phyloP scores from a whole-genome alignment of 164 flowering plant genomes.

The Protea cynaroides region DNA sequence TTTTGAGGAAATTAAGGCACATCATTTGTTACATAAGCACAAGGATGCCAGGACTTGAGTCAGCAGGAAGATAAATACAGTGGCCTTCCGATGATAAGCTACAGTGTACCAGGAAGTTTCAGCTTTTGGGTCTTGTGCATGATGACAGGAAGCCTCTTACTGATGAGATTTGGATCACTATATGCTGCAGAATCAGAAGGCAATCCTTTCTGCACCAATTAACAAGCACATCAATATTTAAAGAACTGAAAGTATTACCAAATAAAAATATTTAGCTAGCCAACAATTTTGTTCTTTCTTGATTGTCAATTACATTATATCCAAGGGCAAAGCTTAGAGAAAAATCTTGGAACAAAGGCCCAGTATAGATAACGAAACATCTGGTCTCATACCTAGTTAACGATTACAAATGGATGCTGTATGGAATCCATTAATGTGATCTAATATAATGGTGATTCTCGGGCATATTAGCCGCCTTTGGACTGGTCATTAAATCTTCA shows the following conservation, averaged over 20 bases:
- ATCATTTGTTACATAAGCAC: not conserved
- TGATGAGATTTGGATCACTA: slow-evolving; percentile 67
- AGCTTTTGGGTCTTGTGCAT: slow-evolving; percentile 77
- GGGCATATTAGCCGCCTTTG: too few relatives aligned
- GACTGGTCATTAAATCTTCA: too few relatives aligned
- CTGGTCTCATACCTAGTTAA: not conserved
- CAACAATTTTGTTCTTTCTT: too few relatives aligned
- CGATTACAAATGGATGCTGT: not conserved
- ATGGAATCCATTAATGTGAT: not conserved
- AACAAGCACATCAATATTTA: slow-evolving; percentile 9
- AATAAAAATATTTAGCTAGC: too few relatives aligned
- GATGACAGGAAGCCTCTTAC: slow-evolving; percentile 69
- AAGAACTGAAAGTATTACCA: not conserved
- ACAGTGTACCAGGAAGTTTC: slow-evolving; percentile 30
- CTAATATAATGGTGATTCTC: too few relatives aligned
- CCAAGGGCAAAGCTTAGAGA: not conserved
- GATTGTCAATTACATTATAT: too few relatives aligned
- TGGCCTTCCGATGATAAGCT: slow-evolving; percentile 5
- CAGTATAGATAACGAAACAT: not conserved
- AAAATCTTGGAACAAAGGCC: not conserved
- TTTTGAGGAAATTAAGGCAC: too few relatives aligned
- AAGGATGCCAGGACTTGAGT: not conserved
- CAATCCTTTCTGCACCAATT: slow-evolving; percentile 71
- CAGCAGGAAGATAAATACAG: slow-evolving; percentile 5
- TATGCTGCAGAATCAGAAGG: slow-evolving; percentile 78